phyloP scores from a whole-genome alignment of 148 eudicot genomes.

The Tetragonia tetragonoides region DNA sequence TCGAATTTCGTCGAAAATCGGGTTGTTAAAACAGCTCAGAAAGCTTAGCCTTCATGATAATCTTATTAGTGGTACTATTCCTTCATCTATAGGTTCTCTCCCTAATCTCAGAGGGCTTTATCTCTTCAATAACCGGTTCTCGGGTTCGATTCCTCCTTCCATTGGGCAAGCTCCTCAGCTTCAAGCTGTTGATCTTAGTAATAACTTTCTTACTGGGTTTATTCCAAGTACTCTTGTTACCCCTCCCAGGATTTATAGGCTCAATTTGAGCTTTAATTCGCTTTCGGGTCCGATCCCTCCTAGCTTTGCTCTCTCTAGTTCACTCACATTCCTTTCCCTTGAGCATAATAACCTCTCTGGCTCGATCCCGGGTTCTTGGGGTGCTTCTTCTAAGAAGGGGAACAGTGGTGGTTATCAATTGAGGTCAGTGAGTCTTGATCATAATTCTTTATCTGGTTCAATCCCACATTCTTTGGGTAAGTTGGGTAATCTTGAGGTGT shows the following conservation, averaged over 20 bases:
- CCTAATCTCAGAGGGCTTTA: constrained; percentile 75
- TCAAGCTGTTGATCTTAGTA: constrained; percentile 66
- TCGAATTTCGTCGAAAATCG: constrained; percentile 53
- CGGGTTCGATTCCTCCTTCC: constrained; percentile 68
- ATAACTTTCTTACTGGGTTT: constrained; percentile 58
- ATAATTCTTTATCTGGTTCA: constrained; percentile 54
- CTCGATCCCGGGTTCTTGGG: constrained; percentile 58
- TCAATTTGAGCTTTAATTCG: constrained; percentile 72
- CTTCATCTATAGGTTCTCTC: constrained; percentile 58
- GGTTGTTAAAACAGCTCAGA: constrained; percentile 54
- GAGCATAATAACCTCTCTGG: constrained; percentile 68
- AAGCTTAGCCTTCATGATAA: constrained; percentile 78
- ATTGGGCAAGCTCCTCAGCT: constrained; percentile 42
- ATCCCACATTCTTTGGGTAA: constrained; percentile 56
- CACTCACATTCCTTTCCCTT: constrained; percentile 61
- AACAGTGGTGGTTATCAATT: constrained; percentile 31
- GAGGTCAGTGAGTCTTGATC: constrained; percentile 48
- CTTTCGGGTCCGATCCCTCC: constrained; percentile 60
- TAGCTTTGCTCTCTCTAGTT: constrained; percentile 40
- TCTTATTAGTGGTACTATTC: constrained; percentile 57
- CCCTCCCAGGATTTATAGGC: constrained; percentile 56
- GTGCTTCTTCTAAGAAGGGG: constrained; percentile 5
- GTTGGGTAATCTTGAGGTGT: constrained; percentile 42
- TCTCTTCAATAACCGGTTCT: constrained; percentile 69
- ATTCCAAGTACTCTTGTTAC: constrained; percentile 50